A percentile compares a stretch with the other conserved stretches of the same genome.
phyloP scores from a whole-genome alignment of 768 basidiomycete species.

The Sporobolomyces roseus region DNA sequence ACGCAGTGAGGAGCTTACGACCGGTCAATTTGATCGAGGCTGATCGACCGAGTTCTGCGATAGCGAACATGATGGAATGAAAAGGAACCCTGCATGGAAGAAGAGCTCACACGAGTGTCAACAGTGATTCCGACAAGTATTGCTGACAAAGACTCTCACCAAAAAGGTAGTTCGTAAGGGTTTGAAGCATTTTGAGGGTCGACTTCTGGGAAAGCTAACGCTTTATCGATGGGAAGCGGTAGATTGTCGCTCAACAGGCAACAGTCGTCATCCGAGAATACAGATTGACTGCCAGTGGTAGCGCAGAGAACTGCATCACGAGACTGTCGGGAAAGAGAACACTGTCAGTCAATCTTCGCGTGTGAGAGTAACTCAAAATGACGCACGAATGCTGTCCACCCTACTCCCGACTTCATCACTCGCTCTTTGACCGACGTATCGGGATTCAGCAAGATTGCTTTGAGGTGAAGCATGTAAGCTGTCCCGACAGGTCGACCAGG shows the following conservation, averaged over 20 bases:
- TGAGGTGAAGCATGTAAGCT: slow-evolving; percentile 1
- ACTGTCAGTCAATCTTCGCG: neutral
- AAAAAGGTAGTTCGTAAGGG: neutral
- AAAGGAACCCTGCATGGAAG: neutral
- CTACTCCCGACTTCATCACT: neutral
- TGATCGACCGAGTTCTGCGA: neutral
- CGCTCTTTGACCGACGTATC: neutral
- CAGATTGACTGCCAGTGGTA: neutral
- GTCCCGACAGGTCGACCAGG: neutral
- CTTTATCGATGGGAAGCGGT: slow-evolving; percentile 3
- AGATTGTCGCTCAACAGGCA: neutral
- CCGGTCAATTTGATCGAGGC: slow-evolving; percentile 1
- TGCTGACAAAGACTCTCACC: neutral
- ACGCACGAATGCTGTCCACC: slow-evolving; percentile 6
- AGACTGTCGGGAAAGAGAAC: neutral
- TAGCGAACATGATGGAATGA: slow-evolving; percentile 10
- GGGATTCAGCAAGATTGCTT: neutral
- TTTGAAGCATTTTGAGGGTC: neutral
- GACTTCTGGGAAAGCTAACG: neutral
- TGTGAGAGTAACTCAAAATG: neutral
- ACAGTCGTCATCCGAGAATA: slow-evolving; percentile 6
- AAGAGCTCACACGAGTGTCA: neutral
- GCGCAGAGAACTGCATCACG: slow-evolving; percentile 3
- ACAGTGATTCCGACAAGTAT: neutral
- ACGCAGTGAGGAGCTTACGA: neutral